phyloP scores from a whole-genome alignment of 345 rosid genomes.

The Laguncularia racemosa region DNA sequence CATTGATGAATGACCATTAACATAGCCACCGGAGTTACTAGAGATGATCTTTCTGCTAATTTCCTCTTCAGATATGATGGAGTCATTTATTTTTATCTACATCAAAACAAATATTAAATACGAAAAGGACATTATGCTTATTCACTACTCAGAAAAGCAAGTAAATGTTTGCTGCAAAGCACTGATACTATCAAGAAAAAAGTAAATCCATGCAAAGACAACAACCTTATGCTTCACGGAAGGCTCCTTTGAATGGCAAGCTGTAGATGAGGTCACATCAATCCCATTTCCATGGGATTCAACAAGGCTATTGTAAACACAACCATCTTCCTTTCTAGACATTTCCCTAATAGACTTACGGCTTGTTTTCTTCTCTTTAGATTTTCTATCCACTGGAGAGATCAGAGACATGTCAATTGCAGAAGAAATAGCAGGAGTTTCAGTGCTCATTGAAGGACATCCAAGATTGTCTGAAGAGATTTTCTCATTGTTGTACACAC shows the following conservation, averaged over 20 bases:
- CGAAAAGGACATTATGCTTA: slow-evolving; percentile 9
- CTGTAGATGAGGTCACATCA: slow-evolving; percentile 16
- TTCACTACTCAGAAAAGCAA: not conserved
- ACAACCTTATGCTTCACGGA: slow-evolving; percentile 37
- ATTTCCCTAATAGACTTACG: slow-evolving; percentile 33
- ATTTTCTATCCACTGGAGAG: slow-evolving; percentile 36
- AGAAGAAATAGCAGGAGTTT: slow-evolving; percentile 19
- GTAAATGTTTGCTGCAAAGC: not conserved
- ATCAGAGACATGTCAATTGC: slow-evolving; percentile 31
- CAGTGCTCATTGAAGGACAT: slow-evolving; percentile 17
- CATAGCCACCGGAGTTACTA: slow-evolving; percentile 19
- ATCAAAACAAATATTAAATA: slow-evolving; percentile 1
- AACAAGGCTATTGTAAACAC: slow-evolving; percentile 21
- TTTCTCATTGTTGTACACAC: slow-evolving; percentile 1
- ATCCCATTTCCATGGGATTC: slow-evolving; percentile 22
- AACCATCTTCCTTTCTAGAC: slow-evolving; percentile 30
- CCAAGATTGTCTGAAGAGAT: slow-evolving; percentile 13
- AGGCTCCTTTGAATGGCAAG: slow-evolving; percentile 24
- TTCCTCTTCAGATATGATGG: slow-evolving; percentile 28
- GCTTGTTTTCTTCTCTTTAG: slow-evolving; percentile 27
- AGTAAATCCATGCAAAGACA: slow-evolving; percentile 5
- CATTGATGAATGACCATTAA: slow-evolving; percentile 21
- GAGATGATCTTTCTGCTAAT: slow-evolving; percentile 25
- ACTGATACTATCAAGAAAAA: not conserved
- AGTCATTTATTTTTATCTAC: slow-evolving; percentile 34